A percentile compares a stretch with the other conserved stretches of the same genome.
Conservation (phyloP, 2,329 filamentous ascomycete species). For the Microsporum canis region DNA sequence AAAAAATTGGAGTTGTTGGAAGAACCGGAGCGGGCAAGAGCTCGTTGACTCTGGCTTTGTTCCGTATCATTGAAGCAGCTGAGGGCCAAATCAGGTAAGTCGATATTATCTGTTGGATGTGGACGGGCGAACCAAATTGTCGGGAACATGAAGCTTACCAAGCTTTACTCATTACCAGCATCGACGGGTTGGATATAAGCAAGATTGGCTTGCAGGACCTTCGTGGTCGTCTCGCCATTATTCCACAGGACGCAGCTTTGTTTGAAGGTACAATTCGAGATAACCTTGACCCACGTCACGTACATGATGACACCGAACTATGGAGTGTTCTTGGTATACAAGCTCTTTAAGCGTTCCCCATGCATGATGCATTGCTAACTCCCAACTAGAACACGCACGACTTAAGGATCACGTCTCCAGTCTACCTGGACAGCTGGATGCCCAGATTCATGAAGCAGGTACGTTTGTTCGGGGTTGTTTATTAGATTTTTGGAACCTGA, state of each 20-base stretch:
- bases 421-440: conserved; percentile 85
- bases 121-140: neutral
- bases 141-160: conserved; percentile 6
- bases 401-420: conserved; percentile 77
- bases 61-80: conserved; percentile 85
- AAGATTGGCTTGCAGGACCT: conserved; percentile 83
- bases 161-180: conserved; percentile 39
- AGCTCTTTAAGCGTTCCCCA: neutral
- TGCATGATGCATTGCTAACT: neutral
- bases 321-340: conserved; percentile 77
- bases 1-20: conserved; percentile 96
- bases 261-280: conserved; percentile 90
- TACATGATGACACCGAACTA: conserved; percentile 91
- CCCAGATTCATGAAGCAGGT: conserved; percentile 88
- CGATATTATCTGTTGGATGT: neutral
- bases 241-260: conserved; percentile 91
- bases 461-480: conserved; percentile 31
- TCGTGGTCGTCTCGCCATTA: conserved; percentile 81
- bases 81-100: conserved; percentile 58
- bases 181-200: conserved; percentile 81
- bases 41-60: conserved; percentile 80
- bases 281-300: conserved; percentile 88
- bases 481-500: neutral
- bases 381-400: conserved; percentile 67
- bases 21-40: conserved; percentile 94